Percentiles rank a stretch among this genome's conserved stretches.
Evolutionary conservation across 306 rosid species (phyloP).

Genomic region (Prunus campanulata): DNA sequence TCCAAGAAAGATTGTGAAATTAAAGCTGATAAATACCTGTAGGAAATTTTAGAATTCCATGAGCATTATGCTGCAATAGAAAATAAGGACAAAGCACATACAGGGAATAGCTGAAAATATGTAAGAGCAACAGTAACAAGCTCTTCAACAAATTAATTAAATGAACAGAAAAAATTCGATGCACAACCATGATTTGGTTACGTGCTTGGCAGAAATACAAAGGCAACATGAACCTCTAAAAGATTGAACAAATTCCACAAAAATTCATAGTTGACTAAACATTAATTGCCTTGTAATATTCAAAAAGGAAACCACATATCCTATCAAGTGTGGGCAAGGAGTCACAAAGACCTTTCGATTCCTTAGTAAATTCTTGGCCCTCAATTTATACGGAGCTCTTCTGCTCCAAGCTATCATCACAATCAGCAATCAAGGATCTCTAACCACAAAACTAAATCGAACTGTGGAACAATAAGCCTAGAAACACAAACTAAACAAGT

Average conservation of each 20-base stretch:
- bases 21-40: slow-evolving; percentile 83
- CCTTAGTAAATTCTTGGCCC: neutral
- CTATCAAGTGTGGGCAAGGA: neutral
- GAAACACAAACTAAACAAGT: too few relatives aligned
- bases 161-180: neutral
- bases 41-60: slow-evolving; percentile 12
- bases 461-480: too few relatives aligned
- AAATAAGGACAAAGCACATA: neutral
- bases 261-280: neutral
- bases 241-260: neutral
- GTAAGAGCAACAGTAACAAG: neutral
- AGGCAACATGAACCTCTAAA: neutral
- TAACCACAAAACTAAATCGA: neutral
- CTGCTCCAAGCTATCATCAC: neutral
- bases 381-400: neutral
- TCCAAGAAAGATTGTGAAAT: slow-evolving; percentile 96
- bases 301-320: neutral
- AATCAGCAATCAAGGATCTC: neutral
- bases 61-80: neutral
- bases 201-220: neutral
- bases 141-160: slow-evolving; percentile 16
- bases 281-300: neutral
- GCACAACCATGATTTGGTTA: neutral
- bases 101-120: too few relatives aligned
- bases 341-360: neutral